Percentiles rank a stretch among this genome's conserved stretches.
phyloP scores from a whole-genome alignment of 1,284 basidiomycete genomes.

The Rhizopogon hawkerae region DNA sequence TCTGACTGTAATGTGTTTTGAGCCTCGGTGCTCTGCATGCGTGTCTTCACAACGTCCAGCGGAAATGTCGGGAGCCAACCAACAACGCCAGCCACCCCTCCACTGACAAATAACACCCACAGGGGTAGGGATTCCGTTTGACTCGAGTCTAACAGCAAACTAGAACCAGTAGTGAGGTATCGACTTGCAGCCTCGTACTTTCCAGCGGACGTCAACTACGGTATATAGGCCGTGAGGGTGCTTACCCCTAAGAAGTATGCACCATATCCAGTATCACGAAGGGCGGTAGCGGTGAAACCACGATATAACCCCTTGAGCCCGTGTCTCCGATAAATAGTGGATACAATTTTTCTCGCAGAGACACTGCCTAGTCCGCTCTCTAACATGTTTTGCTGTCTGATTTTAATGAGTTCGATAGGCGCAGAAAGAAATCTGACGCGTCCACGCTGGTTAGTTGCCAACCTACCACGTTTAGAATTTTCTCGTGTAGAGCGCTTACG shows the following conservation, averaged over 20 bases:
- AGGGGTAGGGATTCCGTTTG: constrained; percentile 39
- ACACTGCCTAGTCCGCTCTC: constrained; percentile 24
- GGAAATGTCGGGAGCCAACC: constrained; percentile 76
- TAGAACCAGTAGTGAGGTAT: constrained; percentile 37
- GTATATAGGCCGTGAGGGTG: neutral
- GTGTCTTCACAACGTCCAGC: constrained; percentile 80
- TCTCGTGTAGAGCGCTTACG: constrained; percentile 41
- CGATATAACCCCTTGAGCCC: constrained; percentile 71
- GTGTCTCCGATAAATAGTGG: constrained; percentile 43
- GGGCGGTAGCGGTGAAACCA: constrained; percentile 60
- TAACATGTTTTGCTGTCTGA: constrained; percentile 64
- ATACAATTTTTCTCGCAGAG: constrained; percentile 43
- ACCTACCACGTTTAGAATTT: constrained; percentile 43
- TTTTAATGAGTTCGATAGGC: constrained; percentile 81
- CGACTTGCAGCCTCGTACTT: constrained; percentile 73
- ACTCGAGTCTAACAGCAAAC: constrained; percentile 37
- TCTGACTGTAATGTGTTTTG: neutral
- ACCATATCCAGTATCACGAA: constrained; percentile 74
- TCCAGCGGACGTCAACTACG: constrained; percentile 8
- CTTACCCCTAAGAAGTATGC: constrained; percentile 73
- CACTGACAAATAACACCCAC: constrained; percentile 61
- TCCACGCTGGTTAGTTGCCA: neutral
- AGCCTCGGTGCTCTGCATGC: constrained; percentile 54
- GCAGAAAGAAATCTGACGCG: constrained; percentile 59
- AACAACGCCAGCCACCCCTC: constrained; percentile 68